These are phyloP conservation scores for Colletotrichum kahawae DNA, from an alignment of 2,329 filamentous ascomycete species.

Conservation along the genomic window DNA sequence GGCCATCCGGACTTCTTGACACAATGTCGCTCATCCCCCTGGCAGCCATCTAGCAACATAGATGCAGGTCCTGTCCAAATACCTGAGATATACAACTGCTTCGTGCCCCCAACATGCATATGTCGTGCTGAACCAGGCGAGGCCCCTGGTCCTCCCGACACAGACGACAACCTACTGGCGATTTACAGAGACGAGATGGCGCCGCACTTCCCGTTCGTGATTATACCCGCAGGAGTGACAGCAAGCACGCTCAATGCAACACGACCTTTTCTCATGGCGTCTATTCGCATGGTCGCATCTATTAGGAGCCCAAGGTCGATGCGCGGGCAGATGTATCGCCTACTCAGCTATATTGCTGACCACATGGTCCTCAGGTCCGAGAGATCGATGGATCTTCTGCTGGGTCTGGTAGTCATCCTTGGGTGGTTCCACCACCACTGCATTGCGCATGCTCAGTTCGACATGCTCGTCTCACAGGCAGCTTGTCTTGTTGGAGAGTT, in stretches of 20 bases:
- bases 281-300: conserved; percentile 55
- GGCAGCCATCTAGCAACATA: conserved; percentile 8
- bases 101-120: conserved; percentile 51
- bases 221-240: conserved; percentile 40
- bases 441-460: conserved; percentile 56
- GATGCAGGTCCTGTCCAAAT: conserved; percentile 34
- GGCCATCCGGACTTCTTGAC: background rate
- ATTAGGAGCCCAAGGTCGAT: conserved; percentile 51
- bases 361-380: conserved; percentile 54
- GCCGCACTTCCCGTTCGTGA: conserved; percentile 52
- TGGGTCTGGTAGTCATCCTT: conserved; percentile 53
- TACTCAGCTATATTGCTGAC: conserved; percentile 52
- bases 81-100: conserved; percentile 49
- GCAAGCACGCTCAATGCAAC: conserved; percentile 41
- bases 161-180: conserved; percentile 51
- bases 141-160: conserved; percentile 43
- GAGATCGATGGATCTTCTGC: conserved; percentile 53
- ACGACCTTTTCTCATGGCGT: conserved; percentile 53
- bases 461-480: conserved; percentile 54
- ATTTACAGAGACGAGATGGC: conserved; percentile 49
- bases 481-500: conserved; percentile 52
- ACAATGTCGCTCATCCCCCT: background rate
- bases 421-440: conserved; percentile 62
- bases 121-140: conserved; percentile 48
- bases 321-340: conserved; percentile 53